Base-by-base conservation (phyloP, 371 early-diverging fungal genomes). In the Dichotomocladium elegans region DNA sequence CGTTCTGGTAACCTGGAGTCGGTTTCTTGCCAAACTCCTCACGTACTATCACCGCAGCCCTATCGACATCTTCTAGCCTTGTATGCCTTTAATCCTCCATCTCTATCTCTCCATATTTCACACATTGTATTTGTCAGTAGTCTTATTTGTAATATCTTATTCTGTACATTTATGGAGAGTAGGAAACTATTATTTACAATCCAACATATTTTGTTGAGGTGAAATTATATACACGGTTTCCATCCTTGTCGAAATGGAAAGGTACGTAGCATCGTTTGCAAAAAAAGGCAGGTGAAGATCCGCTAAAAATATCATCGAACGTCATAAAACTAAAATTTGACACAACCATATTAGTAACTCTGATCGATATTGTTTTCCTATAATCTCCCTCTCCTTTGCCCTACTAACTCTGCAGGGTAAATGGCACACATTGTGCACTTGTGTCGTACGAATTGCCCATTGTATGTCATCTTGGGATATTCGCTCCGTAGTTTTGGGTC, bases 211-310 rank as follows among this genome's bases (percentile, higher is more conserved):
- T 24, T 2, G 41, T 10, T 15, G 25, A 26, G 11, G 40, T 17
- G 29, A 35, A 58, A 0, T 22, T n/a, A 21, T 35, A 35, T 22
- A 44, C 33, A 25, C 34, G 47, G 8, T 51, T 61, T 9, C 77
- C 80, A n/a, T 81, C 58, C n/a, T 40, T 52, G 48, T 82, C 79
- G 55, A 80, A 86, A 63, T 91, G 92, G 66, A 91, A 90, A 5
- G 69, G 72, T 21, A 71, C 58, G 50, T 82, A 92, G 68, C 92
- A 92, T 24, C 66, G 65, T 49, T 81, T 76, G 55, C 92, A 92
- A 68, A 89, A 91, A 60, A 82, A 86, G 47, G 83, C 82, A 1
- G 91, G 90, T n/a, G 83, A 82, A 51, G 77, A 74, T 8, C 89
- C 89, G 49, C 83, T 79, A 31, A 82, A 66, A 37, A 84, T 68